Conservation (phyloP, 2,329 filamentous ascomycete genomes). For the Dactylellina leptospora region DNA sequence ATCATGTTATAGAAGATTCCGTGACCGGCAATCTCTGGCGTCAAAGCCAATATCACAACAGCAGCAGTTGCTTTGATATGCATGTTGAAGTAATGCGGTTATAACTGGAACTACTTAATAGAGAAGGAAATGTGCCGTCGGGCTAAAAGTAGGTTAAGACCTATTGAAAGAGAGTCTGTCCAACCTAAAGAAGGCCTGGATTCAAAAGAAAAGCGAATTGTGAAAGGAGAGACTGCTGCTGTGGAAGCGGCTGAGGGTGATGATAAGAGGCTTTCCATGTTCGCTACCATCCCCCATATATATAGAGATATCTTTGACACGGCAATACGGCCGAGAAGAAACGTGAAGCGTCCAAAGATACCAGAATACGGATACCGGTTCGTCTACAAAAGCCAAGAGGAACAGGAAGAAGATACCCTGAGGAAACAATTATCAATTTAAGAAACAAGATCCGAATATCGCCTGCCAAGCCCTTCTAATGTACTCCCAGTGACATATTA, state of each 20-base stretch:
- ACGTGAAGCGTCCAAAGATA: no score
- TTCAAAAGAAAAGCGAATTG: neutral
- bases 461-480: no score
- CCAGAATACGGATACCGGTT: no score
- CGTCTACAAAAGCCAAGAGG: no score
- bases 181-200: neutral
- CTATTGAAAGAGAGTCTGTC: neutral
- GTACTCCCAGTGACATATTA: no score
- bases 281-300: neutral
- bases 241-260: neutral
- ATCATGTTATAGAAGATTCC: conserved; percentile 8
- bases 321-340: no score
- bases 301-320: neutral
- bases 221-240: conserved; percentile 11
- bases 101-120: no score
- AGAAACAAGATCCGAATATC: no score
- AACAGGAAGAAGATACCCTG: no score
- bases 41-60: conserved; percentile 15
- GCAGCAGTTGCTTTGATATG: conserved; percentile 15
- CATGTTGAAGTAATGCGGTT: conserved; percentile 32
- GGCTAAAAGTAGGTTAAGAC: neutral
- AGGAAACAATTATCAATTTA: no score
- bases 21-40: conserved; percentile 22
- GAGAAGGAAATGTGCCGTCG: conserved; percentile 7
- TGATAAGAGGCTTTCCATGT: neutral